Evolutionary conservation across 129 eudicot genomes (phyloP).

Genomic region (Chrysanthemum makinoi): DNA sequence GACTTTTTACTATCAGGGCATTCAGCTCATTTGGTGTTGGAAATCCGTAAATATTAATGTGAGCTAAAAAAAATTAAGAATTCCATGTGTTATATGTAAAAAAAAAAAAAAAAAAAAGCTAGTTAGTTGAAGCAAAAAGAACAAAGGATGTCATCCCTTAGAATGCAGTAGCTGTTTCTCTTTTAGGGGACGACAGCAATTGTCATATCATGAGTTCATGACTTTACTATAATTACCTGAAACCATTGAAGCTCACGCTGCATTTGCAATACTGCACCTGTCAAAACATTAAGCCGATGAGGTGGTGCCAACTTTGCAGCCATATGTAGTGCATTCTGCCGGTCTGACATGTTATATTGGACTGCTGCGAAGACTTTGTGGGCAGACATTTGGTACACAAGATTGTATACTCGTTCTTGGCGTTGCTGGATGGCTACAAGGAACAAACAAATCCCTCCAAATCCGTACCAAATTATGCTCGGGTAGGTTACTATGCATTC

Average conservation of each 20-base stretch:
- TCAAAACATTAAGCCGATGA: conserved; percentile 28
- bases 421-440: conserved; percentile 6
- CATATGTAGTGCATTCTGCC: conserved; percentile 32
- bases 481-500: conserved; percentile 12
- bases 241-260: conserved; percentile 2
- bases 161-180: too few species aligned
- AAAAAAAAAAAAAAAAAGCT: too few species aligned
- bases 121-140: too few species aligned
- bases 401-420: conserved; percentile 20
- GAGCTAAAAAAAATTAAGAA: too few species aligned
- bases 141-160: too few species aligned
- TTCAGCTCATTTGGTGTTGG: too few species aligned
- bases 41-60: too few species aligned
- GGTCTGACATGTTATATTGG: not conserved
- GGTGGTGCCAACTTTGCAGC: conserved; percentile 40
- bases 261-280: conserved; percentile 34
- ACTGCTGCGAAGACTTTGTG: not conserved
- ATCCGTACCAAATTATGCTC: not conserved
- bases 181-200: too few species aligned
- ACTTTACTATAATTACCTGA: not conserved
- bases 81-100: too few species aligned
- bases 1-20: too few species aligned
- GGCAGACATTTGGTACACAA: not conserved
- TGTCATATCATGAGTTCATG: too few species aligned
- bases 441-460: not conserved